Conservation (phyloP, 257 asterid species). For the Pogostemon cablin region DNA sequence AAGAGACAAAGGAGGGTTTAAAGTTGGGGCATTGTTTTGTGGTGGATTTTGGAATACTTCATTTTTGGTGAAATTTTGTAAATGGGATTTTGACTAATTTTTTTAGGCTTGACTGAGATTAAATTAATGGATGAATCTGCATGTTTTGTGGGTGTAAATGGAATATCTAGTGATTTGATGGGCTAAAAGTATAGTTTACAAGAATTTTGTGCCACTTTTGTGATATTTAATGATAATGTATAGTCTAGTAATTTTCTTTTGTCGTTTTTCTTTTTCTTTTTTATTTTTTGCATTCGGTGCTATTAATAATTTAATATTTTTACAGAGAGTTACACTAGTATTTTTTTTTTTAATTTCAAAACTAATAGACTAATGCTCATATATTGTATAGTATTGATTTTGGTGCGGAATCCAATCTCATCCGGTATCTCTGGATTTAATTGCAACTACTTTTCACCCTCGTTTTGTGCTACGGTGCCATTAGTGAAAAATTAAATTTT, state of each 20-base stretch:
- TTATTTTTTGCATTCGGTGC: not conserved
- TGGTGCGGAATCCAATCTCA: too few species aligned
- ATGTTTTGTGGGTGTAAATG: constrained; percentile 20
- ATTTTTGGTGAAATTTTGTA: constrained; percentile 31
- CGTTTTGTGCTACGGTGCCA: too few species aligned
- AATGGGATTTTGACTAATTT: constrained; percentile 31
- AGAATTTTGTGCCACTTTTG: not conserved
- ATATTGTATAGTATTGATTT: too few species aligned
- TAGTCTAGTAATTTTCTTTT: not conserved
- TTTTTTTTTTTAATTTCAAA: too few species aligned
- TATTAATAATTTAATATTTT: too few species aligned
- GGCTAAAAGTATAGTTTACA: constrained; percentile 17
- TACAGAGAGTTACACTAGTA: too few species aligned
- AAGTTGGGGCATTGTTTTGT: constrained; percentile 6
- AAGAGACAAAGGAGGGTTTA: not conserved
- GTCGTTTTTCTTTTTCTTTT: not conserved
- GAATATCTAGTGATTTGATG: constrained; percentile 17
- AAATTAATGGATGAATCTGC: constrained; percentile 20
- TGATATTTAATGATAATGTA: not conserved
- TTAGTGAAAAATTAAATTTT: too few species aligned
- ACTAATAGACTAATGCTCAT: too few species aligned
- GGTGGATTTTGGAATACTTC: constrained; percentile 9
- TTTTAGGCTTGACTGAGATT: constrained; percentile 13
- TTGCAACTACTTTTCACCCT: too few species aligned
- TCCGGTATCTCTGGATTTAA: too few species aligned